These are phyloP conservation scores for Eucalyptus urophylla DNA, from an alignment of 345 rosid genomes.

Conservation along the genomic window DNA sequence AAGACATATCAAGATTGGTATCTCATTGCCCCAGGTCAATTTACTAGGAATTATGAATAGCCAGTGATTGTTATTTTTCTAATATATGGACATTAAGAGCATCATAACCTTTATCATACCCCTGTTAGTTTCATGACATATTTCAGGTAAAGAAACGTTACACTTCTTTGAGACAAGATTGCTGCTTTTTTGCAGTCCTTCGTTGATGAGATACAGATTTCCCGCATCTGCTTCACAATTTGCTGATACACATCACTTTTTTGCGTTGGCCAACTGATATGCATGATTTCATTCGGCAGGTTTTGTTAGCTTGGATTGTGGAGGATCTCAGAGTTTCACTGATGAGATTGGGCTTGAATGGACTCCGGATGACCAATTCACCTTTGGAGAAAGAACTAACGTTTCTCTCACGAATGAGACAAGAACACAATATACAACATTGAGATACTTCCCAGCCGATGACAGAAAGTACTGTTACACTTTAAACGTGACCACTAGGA, in stretches of 20 bases:
- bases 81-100: background rate
- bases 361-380: slow-evolving; percentile 51
- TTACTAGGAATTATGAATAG: background rate
- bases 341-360: slow-evolving; percentile 82
- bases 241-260: background rate
- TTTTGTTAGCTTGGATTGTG: slow-evolving; percentile 92
- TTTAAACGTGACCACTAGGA: slow-evolving; percentile 52
- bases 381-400: slow-evolving; percentile 48
- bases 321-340: slow-evolving; percentile 53
- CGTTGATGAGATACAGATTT: background rate
- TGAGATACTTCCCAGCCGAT: slow-evolving; percentile 93
- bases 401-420: slow-evolving; percentile 56
- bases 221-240: background rate
- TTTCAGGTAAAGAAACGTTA: background rate
- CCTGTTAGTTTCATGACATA: background rate
- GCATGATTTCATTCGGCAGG: slow-evolving; percentile 28
- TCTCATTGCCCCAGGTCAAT: background rate
- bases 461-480: slow-evolving; percentile 82
- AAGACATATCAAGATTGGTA: background rate
- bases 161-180: background rate
- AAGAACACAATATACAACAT: slow-evolving; percentile 57
- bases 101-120: background rate
- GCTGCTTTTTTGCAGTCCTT: background rate
- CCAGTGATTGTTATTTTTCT: background rate
- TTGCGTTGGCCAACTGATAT: background rate